These are phyloP conservation scores for Colletotrichum graminicola DNA, from an alignment of 2,329 filamentous ascomycete species.

Conservation along the genomic window DNA sequence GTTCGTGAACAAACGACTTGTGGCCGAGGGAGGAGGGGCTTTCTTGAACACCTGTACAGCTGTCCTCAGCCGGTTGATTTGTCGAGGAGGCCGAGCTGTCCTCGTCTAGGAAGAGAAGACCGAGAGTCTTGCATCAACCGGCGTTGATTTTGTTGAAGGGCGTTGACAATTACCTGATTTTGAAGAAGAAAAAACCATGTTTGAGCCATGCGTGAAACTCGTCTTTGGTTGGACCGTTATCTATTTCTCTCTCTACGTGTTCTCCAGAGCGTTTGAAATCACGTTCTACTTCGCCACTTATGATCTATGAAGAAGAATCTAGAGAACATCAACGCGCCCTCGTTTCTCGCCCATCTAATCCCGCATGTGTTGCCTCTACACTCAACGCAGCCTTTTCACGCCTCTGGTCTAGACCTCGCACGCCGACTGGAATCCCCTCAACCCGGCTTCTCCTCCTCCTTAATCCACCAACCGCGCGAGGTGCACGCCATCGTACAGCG, in stretches of 20 bases:
- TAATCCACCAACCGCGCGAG: slow-evolving; percentile 54
- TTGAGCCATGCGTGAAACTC: too few species aligned
- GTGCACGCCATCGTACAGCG: slow-evolving; percentile 59
- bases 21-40: too few species aligned
- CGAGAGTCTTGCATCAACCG: too few species aligned
- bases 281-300: neutral
- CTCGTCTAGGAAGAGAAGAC: neutral
- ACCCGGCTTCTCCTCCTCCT: too few species aligned
- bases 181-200: too few species aligned
- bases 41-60: neutral
- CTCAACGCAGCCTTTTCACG: neutral
- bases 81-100: neutral
- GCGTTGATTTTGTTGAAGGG: neutral
- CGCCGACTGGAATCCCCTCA: neutral
- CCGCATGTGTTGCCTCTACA: too few species aligned
- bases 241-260: rapidly evolving
- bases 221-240: neutral
- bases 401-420: neutral
- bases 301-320: neutral
- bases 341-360: neutral
- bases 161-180: too few species aligned
- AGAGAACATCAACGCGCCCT: neutral
- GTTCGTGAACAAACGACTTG: neutral
- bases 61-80: neutral
- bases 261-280: neutral